Evolutionary conservation across 2,329 filamentous ascomycete species (phyloP).

Genomic region (Mycosphaerelloides madeirae): DNA sequence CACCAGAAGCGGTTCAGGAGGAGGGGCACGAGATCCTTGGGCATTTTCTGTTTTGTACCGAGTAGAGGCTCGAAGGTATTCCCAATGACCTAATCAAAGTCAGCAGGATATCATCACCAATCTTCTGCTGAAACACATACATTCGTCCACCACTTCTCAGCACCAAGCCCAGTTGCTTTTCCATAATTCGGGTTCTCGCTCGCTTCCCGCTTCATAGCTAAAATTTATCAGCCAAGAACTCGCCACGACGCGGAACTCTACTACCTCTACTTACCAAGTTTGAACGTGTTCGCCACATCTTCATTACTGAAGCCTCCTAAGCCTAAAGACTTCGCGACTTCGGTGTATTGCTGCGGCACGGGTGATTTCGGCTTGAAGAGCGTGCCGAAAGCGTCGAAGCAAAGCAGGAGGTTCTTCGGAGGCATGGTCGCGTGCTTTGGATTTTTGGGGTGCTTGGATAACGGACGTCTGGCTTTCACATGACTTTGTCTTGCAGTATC

Average conservation of each 20-base stretch:
- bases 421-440: conserved; percentile 8
- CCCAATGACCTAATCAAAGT: conserved; percentile 44
- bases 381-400: conserved; percentile 63
- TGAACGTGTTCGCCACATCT: conserved; percentile 40
- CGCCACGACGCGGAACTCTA: background rate
- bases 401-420: conserved; percentile 49
- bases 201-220: conserved; percentile 47
- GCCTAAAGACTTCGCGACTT: conserved; percentile 49
- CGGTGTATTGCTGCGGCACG: conserved; percentile 52
- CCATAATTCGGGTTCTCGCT: conserved; percentile 57
- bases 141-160: conserved; percentile 57
- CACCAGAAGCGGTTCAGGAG: conserved; percentile 53
- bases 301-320: conserved; percentile 41
- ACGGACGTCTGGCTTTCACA: background rate
- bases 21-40: conserved; percentile 43
- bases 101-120: background rate
- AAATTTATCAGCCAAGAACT: background rate
- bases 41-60: conserved; percentile 34
- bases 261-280: conserved; percentile 29
- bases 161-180: conserved; percentile 46
- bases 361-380: conserved; percentile 52
- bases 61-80: conserved; percentile 49
- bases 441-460: too few relatives aligned
- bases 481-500: too few relatives aligned
- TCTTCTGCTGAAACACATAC: conserved; percentile 35